phyloP scores from a whole-genome alignment of 495 filamentous ascomycete genomes.

The Penicillium parvum region DNA sequence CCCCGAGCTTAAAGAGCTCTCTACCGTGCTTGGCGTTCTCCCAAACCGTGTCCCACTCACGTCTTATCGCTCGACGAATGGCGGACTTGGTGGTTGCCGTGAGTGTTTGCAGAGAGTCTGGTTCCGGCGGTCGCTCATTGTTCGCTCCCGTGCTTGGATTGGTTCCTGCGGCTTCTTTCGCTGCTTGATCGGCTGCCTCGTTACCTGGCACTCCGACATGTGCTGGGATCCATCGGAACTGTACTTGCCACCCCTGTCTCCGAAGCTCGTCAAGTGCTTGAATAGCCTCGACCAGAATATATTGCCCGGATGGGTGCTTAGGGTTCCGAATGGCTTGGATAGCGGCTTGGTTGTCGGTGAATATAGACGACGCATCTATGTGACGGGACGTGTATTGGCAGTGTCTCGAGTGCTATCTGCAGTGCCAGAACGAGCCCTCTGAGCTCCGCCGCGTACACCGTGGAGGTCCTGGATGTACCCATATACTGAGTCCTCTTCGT shows the following conservation, averaged over 20 bases:
- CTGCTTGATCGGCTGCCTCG: slow-evolving; percentile 19
- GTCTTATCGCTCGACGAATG: slow-evolving; percentile 3
- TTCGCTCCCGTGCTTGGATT: slow-evolving; percentile 4
- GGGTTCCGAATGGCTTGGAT: slow-evolving; percentile 8
- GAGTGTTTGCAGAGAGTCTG: slow-evolving; percentile 11
- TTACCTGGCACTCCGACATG: slow-evolving; percentile 25
- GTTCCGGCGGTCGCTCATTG: not conserved
- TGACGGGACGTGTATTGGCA: not conserved
- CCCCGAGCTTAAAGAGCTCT: slow-evolving; percentile 10
- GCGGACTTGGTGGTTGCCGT: slow-evolving; percentile 4
- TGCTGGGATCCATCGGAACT: slow-evolving; percentile 21
- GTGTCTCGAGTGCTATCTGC: slow-evolving; percentile 5
- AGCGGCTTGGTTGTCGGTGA: slow-evolving; percentile 14
- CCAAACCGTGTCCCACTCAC: slow-evolving; percentile 5
- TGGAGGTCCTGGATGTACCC: not conserved
- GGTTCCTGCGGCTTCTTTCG: slow-evolving; percentile 5
- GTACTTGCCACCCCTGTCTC: slow-evolving; percentile 1
- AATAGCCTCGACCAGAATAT: slow-evolving; percentile 8
- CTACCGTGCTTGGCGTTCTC: slow-evolving; percentile 10
- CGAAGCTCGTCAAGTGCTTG: not conserved
- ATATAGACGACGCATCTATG: slow-evolving; percentile 2
- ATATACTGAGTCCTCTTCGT: slow-evolving; percentile 1
- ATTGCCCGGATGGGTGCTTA: slow-evolving; percentile 6
- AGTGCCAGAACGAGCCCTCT: not conserved
- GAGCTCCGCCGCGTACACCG: slow-evolving; percentile 5